Conservation (phyloP, 768 basidiomycete species). For the Macrolepiota fuliginosa region DNA sequence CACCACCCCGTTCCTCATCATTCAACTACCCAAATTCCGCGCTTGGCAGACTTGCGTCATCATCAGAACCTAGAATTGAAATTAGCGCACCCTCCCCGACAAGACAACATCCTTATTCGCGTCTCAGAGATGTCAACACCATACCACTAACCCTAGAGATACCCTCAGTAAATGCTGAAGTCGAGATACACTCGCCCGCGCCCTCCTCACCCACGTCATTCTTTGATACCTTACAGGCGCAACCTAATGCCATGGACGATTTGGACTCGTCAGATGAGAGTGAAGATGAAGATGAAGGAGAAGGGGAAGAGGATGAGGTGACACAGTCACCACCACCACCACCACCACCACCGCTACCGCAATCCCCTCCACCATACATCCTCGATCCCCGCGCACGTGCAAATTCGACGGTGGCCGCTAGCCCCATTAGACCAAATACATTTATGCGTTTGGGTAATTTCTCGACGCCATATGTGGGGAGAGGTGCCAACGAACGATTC, state of each 20-base stretch:
- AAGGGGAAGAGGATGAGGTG: constrained; percentile 22
- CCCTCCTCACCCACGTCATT: constrained; percentile 68
- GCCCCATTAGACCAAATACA: constrained; percentile 31
- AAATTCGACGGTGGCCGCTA: constrained; percentile 30
- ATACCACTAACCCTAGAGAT: constrained; percentile 40
- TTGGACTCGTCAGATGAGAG: constrained; percentile 61
- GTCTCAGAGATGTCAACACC: constrained; percentile 22
- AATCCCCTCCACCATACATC: constrained; percentile 20
- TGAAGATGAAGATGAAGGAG: constrained; percentile 34
- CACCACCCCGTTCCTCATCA: constrained; percentile 21
- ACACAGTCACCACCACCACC: constrained; percentile 14
- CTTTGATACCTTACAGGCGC: constrained; percentile 71
- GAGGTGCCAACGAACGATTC: constrained; percentile 29
- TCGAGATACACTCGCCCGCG: constrained; percentile 48
- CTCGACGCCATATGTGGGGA: constrained; percentile 63
- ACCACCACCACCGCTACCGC: constrained; percentile 16
- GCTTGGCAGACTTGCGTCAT: constrained; percentile 14
- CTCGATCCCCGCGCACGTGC: constrained; percentile 35
- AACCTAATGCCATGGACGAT: constrained; percentile 73
- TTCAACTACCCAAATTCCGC: constrained; percentile 19
- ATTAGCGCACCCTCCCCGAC: constrained; percentile 42
- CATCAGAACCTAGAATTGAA: constrained; percentile 28
- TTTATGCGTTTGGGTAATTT: constrained; percentile 68
- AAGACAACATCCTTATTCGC: constrained; percentile 31
- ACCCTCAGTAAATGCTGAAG: constrained; percentile 39